phyloP scores from a whole-genome alignment of 306 rosid genomes.

The Hippophae rhamnoides region DNA sequence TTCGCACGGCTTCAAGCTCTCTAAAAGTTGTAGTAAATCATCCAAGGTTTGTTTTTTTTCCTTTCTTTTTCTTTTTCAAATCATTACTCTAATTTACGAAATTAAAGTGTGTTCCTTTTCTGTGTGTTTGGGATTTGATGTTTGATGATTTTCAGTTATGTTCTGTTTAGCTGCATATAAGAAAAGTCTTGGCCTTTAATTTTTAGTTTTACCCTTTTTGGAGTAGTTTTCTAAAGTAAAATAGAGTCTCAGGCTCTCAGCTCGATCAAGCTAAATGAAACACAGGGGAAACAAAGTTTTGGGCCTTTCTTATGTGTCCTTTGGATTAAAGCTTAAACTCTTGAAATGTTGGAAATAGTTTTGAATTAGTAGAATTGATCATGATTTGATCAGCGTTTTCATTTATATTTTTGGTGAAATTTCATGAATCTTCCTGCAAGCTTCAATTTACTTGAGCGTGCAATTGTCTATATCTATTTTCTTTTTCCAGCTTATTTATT shows the following conservation, averaged over 20 bases:
- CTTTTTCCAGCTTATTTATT: no score
- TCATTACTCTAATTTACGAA: neutral
- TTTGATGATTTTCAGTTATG: slow-evolving; percentile 5
- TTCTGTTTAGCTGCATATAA: slow-evolving; percentile 11
- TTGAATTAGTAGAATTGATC: slow-evolving; percentile 1
- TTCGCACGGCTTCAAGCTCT: slow-evolving; percentile 33
- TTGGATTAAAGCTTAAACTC: no score
- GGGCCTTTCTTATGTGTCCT: neutral
- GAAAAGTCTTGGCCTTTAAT: slow-evolving; percentile 1
- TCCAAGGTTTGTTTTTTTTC: slow-evolving; percentile 34
- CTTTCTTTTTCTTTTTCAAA: neutral
- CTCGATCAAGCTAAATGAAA: neutral
- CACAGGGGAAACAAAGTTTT: neutral
- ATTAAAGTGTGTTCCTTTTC: no score
- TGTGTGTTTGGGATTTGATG: neutral
- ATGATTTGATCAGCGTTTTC: no score
- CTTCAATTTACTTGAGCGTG: no score
- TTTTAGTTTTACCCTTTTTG: no score
- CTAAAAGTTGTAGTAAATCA: slow-evolving; percentile 38
- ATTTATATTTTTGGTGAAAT: no score
- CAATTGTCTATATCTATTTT: no score
- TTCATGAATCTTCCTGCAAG: no score
- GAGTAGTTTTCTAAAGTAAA: no score
- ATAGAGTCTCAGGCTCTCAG: neutral
- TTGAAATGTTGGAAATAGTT: slow-evolving; percentile 3